Evolutionary conservation across 257 asterid species (phyloP), one percentile per base, ranked within the genome.

Genomic region (Solanum medicagineum): DNA sequence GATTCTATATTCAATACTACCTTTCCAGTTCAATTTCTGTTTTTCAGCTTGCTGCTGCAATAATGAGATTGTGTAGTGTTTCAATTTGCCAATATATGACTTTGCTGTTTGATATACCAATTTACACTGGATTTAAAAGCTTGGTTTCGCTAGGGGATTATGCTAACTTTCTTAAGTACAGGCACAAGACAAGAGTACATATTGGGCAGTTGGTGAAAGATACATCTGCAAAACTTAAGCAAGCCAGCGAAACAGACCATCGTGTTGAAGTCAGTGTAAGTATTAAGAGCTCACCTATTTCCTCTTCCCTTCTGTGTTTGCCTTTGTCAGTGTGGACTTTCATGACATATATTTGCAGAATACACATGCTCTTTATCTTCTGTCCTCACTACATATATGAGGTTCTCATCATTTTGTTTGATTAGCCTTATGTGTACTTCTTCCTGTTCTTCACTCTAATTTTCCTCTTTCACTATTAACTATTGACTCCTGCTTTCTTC

Each of bases 111-210:
- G 15, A 32, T n/a, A 73, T n/a, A 73, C 80, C 32, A 3, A 47
- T n/a, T 74, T n/a, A n/a, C 13, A 45, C 53, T 74, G 40, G 1
- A 74, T 75, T 24, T 14, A 75, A 24, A 24, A 75, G 5, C 63
- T 51, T 77, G 59, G 6, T 49, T 24, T 77, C 63, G 5, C 10
- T 24, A 15, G 47, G 63, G 3, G 44, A 57, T 51, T 77, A 77
- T 77, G 16, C 83, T 81, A 62, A 68, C 74, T 86, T 59, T 85
- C 60, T 81, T 56, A 42, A 85, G 59, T 81, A 80, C 91, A 96
- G 98, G 92, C 98, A 91, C 87, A 95, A 95, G 90, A 92, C 97
- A 26, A 94, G 99, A 87, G 85, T 93, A 69, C 97, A 95, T 88
- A 93, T 95, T 54, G 98, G 95, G 53, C 97, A 95, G 88, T 86